phyloP scores from a whole-genome alignment of 2,329 filamentous ascomycete species.

The Shiraia sp. region DNA sequence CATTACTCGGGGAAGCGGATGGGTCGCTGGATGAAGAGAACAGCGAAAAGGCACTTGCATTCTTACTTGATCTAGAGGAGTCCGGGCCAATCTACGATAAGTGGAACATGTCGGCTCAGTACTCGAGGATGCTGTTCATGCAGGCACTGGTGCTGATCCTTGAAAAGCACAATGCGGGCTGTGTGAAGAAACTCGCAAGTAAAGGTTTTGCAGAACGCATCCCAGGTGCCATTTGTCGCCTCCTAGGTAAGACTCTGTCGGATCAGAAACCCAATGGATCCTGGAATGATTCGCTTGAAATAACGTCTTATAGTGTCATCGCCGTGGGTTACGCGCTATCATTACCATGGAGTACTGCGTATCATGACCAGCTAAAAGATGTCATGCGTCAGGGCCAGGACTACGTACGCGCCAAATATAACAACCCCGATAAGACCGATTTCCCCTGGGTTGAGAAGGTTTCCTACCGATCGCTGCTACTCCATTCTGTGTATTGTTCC shows the following conservation, averaged over 20 bases:
- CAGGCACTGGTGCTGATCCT: constrained; percentile 3
- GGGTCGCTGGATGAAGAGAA: background rate
- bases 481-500: constrained; percentile 27
- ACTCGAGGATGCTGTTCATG: constrained; percentile 12
- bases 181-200: background rate
- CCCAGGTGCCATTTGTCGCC: background rate
- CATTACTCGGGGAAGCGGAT: background rate
- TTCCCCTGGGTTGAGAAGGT: constrained; percentile 33
- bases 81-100: constrained; percentile 6
- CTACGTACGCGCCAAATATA: background rate
- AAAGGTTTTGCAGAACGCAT: background rate
- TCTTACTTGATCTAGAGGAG: constrained; percentile 1
- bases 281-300: constrained; percentile 6
- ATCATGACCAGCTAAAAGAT: too few relatives aligned
- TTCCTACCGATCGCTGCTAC: constrained; percentile 10
- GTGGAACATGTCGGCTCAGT: constrained; percentile 13
- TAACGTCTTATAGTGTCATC: constrained; percentile 6
- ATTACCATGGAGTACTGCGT: background rate
- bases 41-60: constrained; percentile 7
- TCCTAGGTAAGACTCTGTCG: constrained; percentile 1
- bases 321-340: background rate
- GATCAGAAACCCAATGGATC: constrained; percentile 9
- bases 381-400: background rate
- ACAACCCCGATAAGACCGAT: background rate
- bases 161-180: background rate